Percentiles rank a stretch among this genome's conserved stretches.
Conservation (phyloP, 805 yeast genomes). For the Yamadazyma akitaensis region DNA sequence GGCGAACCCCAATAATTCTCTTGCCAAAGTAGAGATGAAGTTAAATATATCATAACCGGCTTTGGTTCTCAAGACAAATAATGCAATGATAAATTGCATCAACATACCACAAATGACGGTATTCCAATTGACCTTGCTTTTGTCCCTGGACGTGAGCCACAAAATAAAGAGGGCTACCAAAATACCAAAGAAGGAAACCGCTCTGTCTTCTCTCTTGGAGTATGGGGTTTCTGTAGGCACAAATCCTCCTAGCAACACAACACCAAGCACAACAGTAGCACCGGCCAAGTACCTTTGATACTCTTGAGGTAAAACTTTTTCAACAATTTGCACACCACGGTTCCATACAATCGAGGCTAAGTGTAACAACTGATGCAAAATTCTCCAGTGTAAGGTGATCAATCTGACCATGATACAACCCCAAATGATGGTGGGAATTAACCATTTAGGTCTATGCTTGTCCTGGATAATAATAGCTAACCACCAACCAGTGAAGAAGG, state of each 20-base stretch:
- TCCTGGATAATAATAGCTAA: constrained; percentile 50
- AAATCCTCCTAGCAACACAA: constrained; percentile 53
- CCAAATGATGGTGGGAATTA: constrained; percentile 56
- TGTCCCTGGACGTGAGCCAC: constrained; percentile 44
- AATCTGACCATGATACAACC: constrained; percentile 48
- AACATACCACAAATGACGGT: constrained; percentile 59
- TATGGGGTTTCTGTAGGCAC: constrained; percentile 45
- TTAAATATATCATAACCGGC: constrained; percentile 61
- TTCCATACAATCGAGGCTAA: constrained; percentile 28
- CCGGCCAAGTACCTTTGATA: constrained; percentile 42
- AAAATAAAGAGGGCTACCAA: constrained; percentile 45
- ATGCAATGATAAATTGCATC: constrained; percentile 56
- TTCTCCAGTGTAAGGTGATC: constrained; percentile 47
- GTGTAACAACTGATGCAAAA: constrained; percentile 19
- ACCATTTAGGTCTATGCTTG: constrained; percentile 50
- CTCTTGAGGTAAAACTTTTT: constrained; percentile 41
- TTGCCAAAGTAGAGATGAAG: constrained; percentile 55
- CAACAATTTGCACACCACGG: constrained; percentile 28
- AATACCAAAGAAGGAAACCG: constrained; percentile 55
- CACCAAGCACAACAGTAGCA: constrained; percentile 42
- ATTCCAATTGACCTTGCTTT: constrained; percentile 50
- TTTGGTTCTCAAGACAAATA: constrained; percentile 58
- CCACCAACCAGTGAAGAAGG: constrained; percentile 56
- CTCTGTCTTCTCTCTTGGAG: constrained; percentile 50
- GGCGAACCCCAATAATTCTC: constrained; percentile 55